These are phyloP conservation scores for Fusarium sp. DNA, from an alignment of 2,329 filamentous ascomycete genomes.

Conservation along the genomic window DNA sequence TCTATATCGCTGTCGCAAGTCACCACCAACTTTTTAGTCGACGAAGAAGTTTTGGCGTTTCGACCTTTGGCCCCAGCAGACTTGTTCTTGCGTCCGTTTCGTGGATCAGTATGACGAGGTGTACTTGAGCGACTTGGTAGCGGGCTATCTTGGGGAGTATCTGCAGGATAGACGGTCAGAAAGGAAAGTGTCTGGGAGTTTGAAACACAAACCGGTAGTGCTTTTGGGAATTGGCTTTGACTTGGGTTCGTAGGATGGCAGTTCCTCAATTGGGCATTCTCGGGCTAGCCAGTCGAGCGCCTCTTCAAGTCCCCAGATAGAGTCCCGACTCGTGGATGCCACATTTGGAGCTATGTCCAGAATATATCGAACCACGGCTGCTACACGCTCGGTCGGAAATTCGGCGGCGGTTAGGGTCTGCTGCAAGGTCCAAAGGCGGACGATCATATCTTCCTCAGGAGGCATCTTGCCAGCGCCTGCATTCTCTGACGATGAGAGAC, in stretches of 20 bases:
- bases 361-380: slow-evolving; percentile 75
- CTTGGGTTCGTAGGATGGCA: slow-evolving; percentile 77
- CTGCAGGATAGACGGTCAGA: slow-evolving; percentile 50
- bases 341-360: slow-evolving; percentile 77
- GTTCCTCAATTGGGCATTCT: slow-evolving; percentile 77
- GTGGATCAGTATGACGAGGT: slow-evolving; percentile 57
- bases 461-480: slow-evolving; percentile 67
- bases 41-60: slow-evolving; percentile 44
- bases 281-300: slow-evolving; percentile 92
- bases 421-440: slow-evolving; percentile 88
- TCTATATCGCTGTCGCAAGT: slow-evolving; percentile 80
- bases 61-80: slow-evolving; percentile 50
- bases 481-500: slow-evolving; percentile 62
- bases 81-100: slow-evolving; percentile 54
- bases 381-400: slow-evolving; percentile 76
- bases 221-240: slow-evolving; percentile 58
- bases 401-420: slow-evolving; percentile 78
- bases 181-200: neutral
- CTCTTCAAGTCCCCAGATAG: slow-evolving; percentile 89
- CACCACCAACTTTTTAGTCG: slow-evolving; percentile 62
- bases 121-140: slow-evolving; percentile 66
- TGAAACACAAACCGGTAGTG: slow-evolving; percentile 46
- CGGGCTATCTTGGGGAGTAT: slow-evolving; percentile 67
- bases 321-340: slow-evolving; percentile 70
- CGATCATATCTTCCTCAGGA: slow-evolving; percentile 81